A percentile compares a stretch with the other conserved stretches of the same genome.
phyloP scores from a whole-genome alignment of 257 asterid genomes.

The Scutellaria minor region DNA sequence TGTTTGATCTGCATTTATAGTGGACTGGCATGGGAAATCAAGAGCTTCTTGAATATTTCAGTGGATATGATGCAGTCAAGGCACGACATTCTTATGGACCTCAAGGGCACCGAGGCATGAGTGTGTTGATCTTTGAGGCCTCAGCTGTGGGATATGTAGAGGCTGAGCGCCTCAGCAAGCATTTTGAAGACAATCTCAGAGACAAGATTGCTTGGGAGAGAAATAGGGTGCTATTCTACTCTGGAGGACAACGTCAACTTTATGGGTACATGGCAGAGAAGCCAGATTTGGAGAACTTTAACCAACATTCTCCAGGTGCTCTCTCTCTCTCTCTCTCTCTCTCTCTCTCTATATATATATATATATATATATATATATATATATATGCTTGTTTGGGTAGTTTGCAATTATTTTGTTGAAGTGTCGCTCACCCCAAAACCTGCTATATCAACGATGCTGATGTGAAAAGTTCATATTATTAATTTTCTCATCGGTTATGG shows the following conservation, averaged over 20 bases:
- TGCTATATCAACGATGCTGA: background rate
- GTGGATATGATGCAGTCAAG: slow-evolving; percentile 41
- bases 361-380: too few species aligned
- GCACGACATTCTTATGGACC: slow-evolving; percentile 70
- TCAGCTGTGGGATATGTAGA: slow-evolving; percentile 60
- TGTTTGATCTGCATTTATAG: slow-evolving; percentile 39
- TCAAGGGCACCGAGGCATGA: slow-evolving; percentile 67
- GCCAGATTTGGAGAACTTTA: slow-evolving; percentile 52
- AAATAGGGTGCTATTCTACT: slow-evolving; percentile 31
- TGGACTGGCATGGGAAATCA: slow-evolving; percentile 80
- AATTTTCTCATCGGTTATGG: slow-evolving; percentile 18
- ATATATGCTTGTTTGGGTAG: too few species aligned
- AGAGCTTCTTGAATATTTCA: slow-evolving; percentile 56
- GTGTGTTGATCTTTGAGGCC: slow-evolving; percentile 55
- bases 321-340: background rate
- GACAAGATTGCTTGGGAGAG: slow-evolving; percentile 62
- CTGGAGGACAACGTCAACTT: slow-evolving; percentile 57
- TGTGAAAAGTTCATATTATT: background rate
- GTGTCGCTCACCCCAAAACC: background rate
- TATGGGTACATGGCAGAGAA: slow-evolving; percentile 60
- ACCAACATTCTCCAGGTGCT: slow-evolving; percentile 59
- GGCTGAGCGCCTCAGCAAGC: slow-evolving; percentile 62
- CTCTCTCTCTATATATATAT: too few species aligned
- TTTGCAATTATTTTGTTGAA: background rate
- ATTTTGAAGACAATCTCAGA: slow-evolving; percentile 47